A percentile compares a stretch with the other conserved stretches of the same genome.
phyloP scores from a whole-genome alignment of 2,329 filamentous ascomycete species.

The Lojkania enalia region DNA sequence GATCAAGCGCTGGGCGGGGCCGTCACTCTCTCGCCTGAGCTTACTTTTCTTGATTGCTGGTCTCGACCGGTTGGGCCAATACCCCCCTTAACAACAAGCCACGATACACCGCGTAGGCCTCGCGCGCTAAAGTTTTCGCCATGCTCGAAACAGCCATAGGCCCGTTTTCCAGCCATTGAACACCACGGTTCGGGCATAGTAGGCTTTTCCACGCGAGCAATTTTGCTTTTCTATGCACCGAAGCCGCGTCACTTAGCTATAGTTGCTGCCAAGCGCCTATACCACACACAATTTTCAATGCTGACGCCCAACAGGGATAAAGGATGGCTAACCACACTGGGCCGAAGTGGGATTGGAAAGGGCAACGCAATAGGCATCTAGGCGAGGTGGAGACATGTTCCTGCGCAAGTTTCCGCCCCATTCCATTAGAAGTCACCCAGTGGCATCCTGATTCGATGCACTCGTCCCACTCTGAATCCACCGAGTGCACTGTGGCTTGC shows the following conservation, averaged over 20 bases:
- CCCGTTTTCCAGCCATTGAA: no score
- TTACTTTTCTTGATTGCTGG: no score
- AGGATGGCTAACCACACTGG: not conserved
- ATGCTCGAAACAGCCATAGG: no score
- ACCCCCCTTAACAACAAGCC: no score
- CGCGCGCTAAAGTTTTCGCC: no score
- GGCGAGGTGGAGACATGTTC: constrained; percentile 2
- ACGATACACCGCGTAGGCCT: no score
- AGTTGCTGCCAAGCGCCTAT: not conserved
- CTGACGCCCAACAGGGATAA: not conserved
- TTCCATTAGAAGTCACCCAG: not conserved
- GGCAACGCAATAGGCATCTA: not conserved
- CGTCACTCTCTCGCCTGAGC: no score
- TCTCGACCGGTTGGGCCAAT: no score
- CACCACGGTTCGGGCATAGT: no score
- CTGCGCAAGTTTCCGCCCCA: constrained; percentile 3
- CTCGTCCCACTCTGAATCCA: not conserved
- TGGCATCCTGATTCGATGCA: not conserved
- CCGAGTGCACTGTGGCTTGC: not conserved
- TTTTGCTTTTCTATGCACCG: not conserved
- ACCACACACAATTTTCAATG: no score
- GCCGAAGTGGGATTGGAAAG: constrained; percentile 9
- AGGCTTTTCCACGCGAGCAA: not conserved
- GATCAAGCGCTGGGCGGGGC: not conserved
- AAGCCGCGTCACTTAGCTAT: not conserved